Conservation (phyloP, 257 asterid species). For the Penstemon davidsonii region DNA sequence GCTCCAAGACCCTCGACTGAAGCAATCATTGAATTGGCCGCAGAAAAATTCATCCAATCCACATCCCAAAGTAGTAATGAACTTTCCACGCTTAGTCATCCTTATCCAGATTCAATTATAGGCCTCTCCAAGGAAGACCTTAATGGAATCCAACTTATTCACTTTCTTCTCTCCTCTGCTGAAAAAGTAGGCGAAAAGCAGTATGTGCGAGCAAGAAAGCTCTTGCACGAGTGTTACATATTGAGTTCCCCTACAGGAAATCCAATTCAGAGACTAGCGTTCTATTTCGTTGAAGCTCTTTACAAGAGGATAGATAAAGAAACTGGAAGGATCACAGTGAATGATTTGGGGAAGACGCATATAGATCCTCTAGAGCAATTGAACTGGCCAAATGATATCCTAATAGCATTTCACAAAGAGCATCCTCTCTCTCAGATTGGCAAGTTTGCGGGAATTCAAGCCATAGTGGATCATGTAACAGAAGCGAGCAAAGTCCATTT, state of each 20-base stretch:
- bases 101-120: slow-evolving; percentile 30
- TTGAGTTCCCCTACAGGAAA: slow-evolving; percentile 34
- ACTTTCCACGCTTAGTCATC: slow-evolving; percentile 38
- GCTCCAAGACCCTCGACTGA: slow-evolving; percentile 29
- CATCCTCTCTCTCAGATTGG: slow-evolving; percentile 47
- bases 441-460: slow-evolving; percentile 55
- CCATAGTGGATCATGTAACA: slow-evolving; percentile 44
- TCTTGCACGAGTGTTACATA: slow-evolving; percentile 39
- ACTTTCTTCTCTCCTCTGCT: slow-evolving; percentile 50
- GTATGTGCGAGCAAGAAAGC: slow-evolving; percentile 35
- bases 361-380: slow-evolving; percentile 31
- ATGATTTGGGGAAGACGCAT: slow-evolving; percentile 27
- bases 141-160: slow-evolving; percentile 45
- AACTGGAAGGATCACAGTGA: slow-evolving; percentile 35
- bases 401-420: slow-evolving; percentile 39
- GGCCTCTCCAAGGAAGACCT: slow-evolving; percentile 39
- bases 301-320: slow-evolving; percentile 49
- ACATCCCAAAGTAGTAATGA: slow-evolving; percentile 26
- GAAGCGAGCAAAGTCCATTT: slow-evolving; percentile 51
- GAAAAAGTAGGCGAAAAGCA: slow-evolving; percentile 45
- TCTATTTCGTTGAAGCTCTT: slow-evolving; percentile 54
- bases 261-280: slow-evolving; percentile 40
- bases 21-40: slow-evolving; percentile 49
- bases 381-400: slow-evolving; percentile 6
- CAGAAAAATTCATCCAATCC: slow-evolving; percentile 49